Evolutionary conservation across 202 grass and related monocot species (phyloP).

Genomic region (Cymbopogon flexuosus): DNA sequence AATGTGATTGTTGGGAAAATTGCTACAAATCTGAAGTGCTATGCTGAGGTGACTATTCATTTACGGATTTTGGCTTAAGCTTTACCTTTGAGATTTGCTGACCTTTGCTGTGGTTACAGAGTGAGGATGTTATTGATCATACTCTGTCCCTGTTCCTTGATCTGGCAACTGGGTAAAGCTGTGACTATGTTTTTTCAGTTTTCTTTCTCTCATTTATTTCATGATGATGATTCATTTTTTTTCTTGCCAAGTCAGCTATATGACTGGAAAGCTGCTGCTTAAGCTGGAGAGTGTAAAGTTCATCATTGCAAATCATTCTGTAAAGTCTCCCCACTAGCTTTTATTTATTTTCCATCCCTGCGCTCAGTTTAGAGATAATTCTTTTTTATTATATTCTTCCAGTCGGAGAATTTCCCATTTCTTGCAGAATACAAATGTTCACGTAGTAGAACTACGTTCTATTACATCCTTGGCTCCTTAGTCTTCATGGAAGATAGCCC

Average conservation of each 20-base stretch:
- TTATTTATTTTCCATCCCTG: not conserved
- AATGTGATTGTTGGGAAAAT: constrained; percentile 98
- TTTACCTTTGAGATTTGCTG: constrained; percentile 35
- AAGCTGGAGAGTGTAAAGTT: constrained; percentile 96
- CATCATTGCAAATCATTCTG: constrained; percentile 90
- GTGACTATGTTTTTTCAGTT: constrained; percentile 13
- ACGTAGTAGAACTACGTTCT: constrained; percentile 96
- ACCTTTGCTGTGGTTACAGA: constrained; percentile 56
- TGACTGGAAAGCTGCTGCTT: constrained; percentile 96
- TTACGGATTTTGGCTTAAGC: constrained; percentile 21
- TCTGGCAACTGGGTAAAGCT: constrained; percentile 88
- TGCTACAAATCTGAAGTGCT: constrained; percentile 94
- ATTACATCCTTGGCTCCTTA: constrained; percentile 84
- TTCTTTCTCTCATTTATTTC: constrained; percentile 20
- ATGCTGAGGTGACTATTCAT: constrained; percentile 60
- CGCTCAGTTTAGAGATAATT: constrained; percentile 27
- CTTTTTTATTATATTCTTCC: constrained; percentile 25
- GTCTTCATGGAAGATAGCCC: constrained; percentile 97
- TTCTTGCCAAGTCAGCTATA: constrained; percentile 65
- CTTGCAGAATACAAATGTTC: constrained; percentile 83
- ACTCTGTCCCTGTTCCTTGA: constrained; percentile 87
- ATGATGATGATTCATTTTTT: constrained; percentile 34
- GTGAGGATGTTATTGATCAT: constrained; percentile 93
- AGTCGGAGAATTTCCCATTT: constrained; percentile 88
- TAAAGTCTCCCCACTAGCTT: constrained; percentile 37